A percentile compares a stretch with the other conserved stretches of the same genome.
phyloP scores from a whole-genome alignment of 2,329 filamentous ascomycete species.

The Fusarium guadeloupense region DNA sequence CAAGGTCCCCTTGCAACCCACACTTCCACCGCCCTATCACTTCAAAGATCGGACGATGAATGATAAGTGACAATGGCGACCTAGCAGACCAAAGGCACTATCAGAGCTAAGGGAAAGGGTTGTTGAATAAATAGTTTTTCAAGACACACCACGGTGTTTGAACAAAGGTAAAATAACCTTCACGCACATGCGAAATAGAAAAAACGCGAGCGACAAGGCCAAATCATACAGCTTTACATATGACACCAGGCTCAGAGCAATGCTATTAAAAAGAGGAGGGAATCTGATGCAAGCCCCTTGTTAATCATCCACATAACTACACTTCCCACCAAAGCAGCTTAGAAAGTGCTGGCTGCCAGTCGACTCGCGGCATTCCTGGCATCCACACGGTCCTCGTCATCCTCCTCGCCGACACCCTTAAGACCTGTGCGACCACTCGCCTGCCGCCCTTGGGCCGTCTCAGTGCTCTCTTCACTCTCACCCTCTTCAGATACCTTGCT shows the following conservation, averaged over 20 bases:
- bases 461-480: slow-evolving; percentile 56
- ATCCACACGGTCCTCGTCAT: slow-evolving; percentile 93
- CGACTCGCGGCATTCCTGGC: slow-evolving; percentile 94
- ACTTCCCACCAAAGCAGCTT: slow-evolving; percentile 36
- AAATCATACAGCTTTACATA: slow-evolving; percentile 36
- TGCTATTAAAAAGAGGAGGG: slow-evolving; percentile 38
- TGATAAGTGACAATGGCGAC: slow-evolving; percentile 20
- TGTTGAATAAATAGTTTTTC: slow-evolving; percentile 9
- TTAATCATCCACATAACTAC: slow-evolving; percentile 28
- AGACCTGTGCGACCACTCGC: slow-evolving; percentile 58
- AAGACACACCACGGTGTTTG: slow-evolving; percentile 28
- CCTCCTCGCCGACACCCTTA: slow-evolving; percentile 75
- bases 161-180: slow-evolving; percentile 4
- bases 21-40: slow-evolving; percentile 26
- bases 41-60: slow-evolving; percentile 17
- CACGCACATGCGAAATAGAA: slow-evolving; percentile 7
- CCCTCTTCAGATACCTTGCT: slow-evolving; percentile 71
- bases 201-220: slow-evolving; percentile 1
- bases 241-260: slow-evolving; percentile 37
- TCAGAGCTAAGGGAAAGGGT: slow-evolving; percentile 1
- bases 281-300: slow-evolving; percentile 29
- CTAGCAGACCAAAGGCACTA: slow-evolving; percentile 10
- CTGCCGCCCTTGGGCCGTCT: slow-evolving; percentile 49
- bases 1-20: not conserved
- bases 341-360: slow-evolving; percentile 94